Evolutionary conservation across 2,329 filamentous ascomycete genomes (phyloP), one percentile per base, ranked within the genome.

Genomic region (Parastagonospora avenae): DNA sequence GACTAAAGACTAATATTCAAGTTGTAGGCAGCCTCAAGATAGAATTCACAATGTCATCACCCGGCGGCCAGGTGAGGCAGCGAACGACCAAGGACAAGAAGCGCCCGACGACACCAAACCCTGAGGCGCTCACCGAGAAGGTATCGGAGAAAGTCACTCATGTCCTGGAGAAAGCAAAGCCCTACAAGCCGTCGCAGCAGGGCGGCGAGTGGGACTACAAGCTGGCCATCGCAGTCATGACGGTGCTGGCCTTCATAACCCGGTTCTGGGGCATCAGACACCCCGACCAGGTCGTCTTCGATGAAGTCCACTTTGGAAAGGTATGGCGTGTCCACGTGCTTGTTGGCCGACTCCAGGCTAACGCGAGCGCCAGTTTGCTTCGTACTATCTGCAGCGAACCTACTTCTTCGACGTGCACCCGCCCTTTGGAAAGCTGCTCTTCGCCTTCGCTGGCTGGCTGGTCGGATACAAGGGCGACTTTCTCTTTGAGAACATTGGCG

Each of bases 331-430:
- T 9, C 12, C 19, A 19, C 19, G 19, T 24, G 19, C 19, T 24
- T 24, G 19, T 24, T 24, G 19, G 40, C 32, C 32, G 41, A 30
- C 6, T 42, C 30, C 24, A 56, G 24, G 60, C 67, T 71, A 50
- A 71, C 48, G 28, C 15, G 19, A 15, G 24, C 10, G 14, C 16
- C 51, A 80, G 77, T 81, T 82, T 59, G 79, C 78, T 59, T 85
- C 83, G 10, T 85, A 88, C 75, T 99, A 99, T 75, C 87, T 99
- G 65, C 88, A 97, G 79, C 89, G 92, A 67, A 97, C 92, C 56
- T 99, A 97, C 81, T 99, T 99, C 83, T 99, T 99, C 86, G 94
- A 99, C 79, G 94, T 99, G 48, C 94, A 99, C 76, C 94, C 94
- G 63, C 94, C 94, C 12, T 95, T 99, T 67, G 94, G 91, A 76